Base-by-base conservation (phyloP, 176 grass and related monocot genomes). In the Hsuehochloa calcarea region DNA sequence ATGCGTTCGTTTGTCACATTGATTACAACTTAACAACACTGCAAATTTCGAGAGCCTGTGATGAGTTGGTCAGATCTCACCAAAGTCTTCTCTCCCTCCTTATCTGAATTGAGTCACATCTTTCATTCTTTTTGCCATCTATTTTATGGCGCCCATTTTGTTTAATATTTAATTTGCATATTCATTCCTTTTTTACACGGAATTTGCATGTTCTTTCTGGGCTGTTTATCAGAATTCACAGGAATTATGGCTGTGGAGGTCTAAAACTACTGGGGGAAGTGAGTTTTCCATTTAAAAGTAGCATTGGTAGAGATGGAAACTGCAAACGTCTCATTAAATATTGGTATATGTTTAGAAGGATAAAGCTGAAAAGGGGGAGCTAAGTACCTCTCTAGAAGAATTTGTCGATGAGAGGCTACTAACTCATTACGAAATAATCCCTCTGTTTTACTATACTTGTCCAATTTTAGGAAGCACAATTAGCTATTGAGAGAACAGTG, bases 1-100 rank as follows among this genome's bases (percentile, higher is more conserved):
- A 78, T 66, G 55, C 38, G 11, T 79, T 86, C 29, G 73, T 83
- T 87, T 26, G 19, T 79, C 87, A 75, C 68, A 59, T 88, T 79
- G 26, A 75, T 79, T 69, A 70, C 82, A 85, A 31, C 37, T 73
- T 88, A 84, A n/a, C 11, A 65, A 65, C 17, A 77, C 63, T 66
- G 12, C 77, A 69, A 43, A 58, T 82, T 82, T 62, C 66, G 38
- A 72, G 83, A 20, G 31, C 1, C 3, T 22, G 65, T 87, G 8
- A 52, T 67, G 67, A 20, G 62, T 14, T 34, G 49, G 38, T 65
- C 38, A 13, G 60, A 79, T 90, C 84, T 76, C 51, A 20, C 59
- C 4, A 37, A 20, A 17, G 8, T 41, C 12, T 37, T 63, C 0
- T 59, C 11, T 68, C n/a, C 5, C 2, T 5, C 34, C 23, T 10